Evolutionary conservation across 164 flowering plant species (phyloP), one percentile per base, ranked within the genome.

Genomic region (Tetracentron sinense): DNA sequence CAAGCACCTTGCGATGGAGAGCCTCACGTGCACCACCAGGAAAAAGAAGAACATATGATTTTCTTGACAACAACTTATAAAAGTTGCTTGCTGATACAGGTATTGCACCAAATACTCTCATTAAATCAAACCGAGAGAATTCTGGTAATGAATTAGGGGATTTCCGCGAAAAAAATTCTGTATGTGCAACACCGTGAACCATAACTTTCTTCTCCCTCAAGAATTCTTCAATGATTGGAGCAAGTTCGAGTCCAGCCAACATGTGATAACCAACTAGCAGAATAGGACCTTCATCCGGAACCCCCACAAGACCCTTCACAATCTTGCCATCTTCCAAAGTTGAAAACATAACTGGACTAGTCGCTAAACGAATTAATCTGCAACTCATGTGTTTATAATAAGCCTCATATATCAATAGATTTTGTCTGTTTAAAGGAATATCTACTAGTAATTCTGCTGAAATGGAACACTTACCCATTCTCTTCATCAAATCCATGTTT

Each of bases 11-110:
- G 27, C 62, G 64, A 74, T 94, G 99, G 42, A 94, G 82, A 63
- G 99, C 99, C 78, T 94, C 99, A 21, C 99, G 93, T 61, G 85
- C 89, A 64, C 99, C 99, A 26, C 99, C 99, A 60, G 99, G 99
- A 74, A 87, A 94, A 54, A 94, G 93, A 66, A 94, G 93, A 61
- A 84, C 77, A 58, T 85, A 86, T 19, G 97, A 82, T 33, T 91
- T 91, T 25, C 78, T 58, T 17, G 87, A 72, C 25, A 91, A 66
- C 68, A 89, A 75, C 67, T 71, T 85, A 81, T 75, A 94, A 54
- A 94, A 60, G 70, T 89, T 85, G 73, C 76, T 78, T 42, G 84
- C 76, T 53, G 89, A 56, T 27, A 88, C 97, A 42, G 99, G 97
- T 35, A 79, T 20, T 17, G 86, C 95, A 54, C 99, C 97, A 74